Evolutionary conservation across 192 early-diverging fungal species (phyloP).

Genomic region (Backusella morwellensis): DNA sequence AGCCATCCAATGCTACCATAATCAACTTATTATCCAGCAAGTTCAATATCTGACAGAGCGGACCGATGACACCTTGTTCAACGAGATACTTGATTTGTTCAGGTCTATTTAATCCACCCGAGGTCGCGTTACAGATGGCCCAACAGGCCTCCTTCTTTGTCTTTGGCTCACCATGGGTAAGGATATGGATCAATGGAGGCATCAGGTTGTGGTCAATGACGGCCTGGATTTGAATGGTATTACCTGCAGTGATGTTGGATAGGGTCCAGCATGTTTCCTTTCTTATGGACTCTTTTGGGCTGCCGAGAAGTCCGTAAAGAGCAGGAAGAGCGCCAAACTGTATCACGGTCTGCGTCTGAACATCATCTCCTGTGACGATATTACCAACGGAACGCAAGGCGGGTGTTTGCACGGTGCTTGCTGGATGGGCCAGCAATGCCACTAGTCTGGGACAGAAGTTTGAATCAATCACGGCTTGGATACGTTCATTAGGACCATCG

Average conservation of each 20-base stretch:
- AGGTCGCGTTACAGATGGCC: slow-evolving; percentile 40
- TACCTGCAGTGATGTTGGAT: slow-evolving; percentile 46
- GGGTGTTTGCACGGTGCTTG: slow-evolving; percentile 58
- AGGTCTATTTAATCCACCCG: slow-evolving; percentile 9
- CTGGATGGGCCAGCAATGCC: slow-evolving; percentile 53
- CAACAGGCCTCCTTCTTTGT: slow-evolving; percentile 43
- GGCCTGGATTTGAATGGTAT: slow-evolving; percentile 32
- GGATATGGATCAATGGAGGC: slow-evolving; percentile 29
- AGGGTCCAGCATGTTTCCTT: slow-evolving; percentile 47
- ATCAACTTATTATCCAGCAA: slow-evolving; percentile 36
- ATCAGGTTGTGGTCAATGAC: slow-evolving; percentile 38
- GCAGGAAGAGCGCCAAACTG: slow-evolving; percentile 51
- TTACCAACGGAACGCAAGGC: slow-evolving; percentile 68
- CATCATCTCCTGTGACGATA: slow-evolving; percentile 74
- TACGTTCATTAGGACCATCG: slow-evolving; percentile 67
- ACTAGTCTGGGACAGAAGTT: slow-evolving; percentile 63
- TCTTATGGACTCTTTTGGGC: slow-evolving; percentile 17
- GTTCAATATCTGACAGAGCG: slow-evolving; percentile 38
- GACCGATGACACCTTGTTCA: slow-evolving; percentile 26
- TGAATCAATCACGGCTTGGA: slow-evolving; percentile 67
- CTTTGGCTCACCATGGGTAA: slow-evolving; percentile 29
- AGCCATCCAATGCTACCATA: slow-evolving; percentile 28
- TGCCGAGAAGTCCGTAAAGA: slow-evolving; percentile 44
- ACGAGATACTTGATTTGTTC: slow-evolving; percentile 36
- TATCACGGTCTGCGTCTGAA: slow-evolving; percentile 69